Conservation (phyloP, 148 eudicot species). For the Rheum nobile region DNA sequence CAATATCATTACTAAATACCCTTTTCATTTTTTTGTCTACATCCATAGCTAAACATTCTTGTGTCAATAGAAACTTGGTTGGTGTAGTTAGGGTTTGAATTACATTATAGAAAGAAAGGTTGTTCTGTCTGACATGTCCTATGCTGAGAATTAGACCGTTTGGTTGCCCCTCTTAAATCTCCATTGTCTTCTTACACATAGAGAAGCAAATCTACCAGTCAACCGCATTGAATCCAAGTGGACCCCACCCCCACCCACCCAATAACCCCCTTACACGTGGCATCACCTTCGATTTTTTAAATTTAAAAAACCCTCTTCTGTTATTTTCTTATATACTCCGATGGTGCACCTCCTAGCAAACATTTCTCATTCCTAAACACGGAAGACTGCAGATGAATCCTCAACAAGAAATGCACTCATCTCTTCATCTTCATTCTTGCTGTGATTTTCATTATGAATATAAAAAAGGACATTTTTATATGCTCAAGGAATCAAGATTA, state of each 20-base stretch:
- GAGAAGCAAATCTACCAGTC: not conserved
- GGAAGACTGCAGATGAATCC: not conserved
- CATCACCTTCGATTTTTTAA: not conserved
- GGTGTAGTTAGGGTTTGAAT: not conserved
- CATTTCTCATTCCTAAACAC: not conserved
- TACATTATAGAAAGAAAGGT: not conserved
- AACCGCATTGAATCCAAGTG: not conserved
- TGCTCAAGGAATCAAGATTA: not conserved
- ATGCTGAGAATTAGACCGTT: not conserved
- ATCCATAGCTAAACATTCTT: no score
- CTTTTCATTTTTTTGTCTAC: no score
- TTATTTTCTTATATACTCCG: not conserved
- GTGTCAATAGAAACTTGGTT: no score
- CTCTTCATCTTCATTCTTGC: not conserved
- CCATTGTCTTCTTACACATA: not conserved
- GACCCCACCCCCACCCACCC: not conserved
- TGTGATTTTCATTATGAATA: not conserved
- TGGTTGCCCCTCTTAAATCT: not conserved
- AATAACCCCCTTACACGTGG: not conserved
- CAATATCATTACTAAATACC: no score
- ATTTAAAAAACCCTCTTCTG: not conserved
- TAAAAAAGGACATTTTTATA: no score
- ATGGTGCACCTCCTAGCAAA: not conserved
- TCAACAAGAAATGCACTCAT: not conserved
- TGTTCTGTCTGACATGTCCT: not conserved